Percentiles rank a stretch among this genome's conserved stretches.
phyloP scores from a whole-genome alignment of 305 asterid genomes.

The Fraxinus greggii region DNA sequence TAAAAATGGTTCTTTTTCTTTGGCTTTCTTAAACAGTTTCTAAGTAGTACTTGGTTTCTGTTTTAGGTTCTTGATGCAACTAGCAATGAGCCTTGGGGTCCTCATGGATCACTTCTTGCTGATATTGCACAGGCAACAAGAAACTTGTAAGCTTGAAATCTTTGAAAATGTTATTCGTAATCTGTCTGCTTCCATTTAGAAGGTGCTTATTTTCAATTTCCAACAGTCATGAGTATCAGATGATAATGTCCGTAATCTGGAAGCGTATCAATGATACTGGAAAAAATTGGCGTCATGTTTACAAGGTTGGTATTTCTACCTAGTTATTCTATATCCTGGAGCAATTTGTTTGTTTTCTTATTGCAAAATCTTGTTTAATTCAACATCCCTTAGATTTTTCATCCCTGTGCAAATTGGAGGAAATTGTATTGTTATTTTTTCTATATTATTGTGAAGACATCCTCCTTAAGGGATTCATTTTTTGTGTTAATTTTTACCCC shows the following conservation, averaged over 20 bases:
- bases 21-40: background rate
- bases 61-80: slow-evolving; percentile 93
- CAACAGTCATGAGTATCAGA: slow-evolving; percentile 88
- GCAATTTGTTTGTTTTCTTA: background rate
- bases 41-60: slow-evolving; percentile 18
- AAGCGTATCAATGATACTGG: slow-evolving; percentile 93
- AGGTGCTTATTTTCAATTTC: slow-evolving; percentile 26
- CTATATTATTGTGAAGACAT: background rate
- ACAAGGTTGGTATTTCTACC: slow-evolving; percentile 59
- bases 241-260: slow-evolving; percentile 91
- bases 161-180: slow-evolving; percentile 13
- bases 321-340: background rate
- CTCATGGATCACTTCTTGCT: slow-evolving; percentile 93
- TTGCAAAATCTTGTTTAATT: background rate
- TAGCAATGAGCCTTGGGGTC: slow-evolving; percentile 99
- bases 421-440: background rate
- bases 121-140: slow-evolving; percentile 90
- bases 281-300: slow-evolving; percentile 91
- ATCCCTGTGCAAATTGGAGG: background rate
- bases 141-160: slow-evolving; percentile 59
- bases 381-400: background rate
- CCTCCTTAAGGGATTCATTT: background rate
- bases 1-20: background rate
- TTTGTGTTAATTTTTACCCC: slow-evolving; percentile 16
- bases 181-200: slow-evolving; percentile 1